These are phyloP conservation scores for Chiua virens DNA, from an alignment of 768 basidiomycete species.

Conservation along the genomic window DNA sequence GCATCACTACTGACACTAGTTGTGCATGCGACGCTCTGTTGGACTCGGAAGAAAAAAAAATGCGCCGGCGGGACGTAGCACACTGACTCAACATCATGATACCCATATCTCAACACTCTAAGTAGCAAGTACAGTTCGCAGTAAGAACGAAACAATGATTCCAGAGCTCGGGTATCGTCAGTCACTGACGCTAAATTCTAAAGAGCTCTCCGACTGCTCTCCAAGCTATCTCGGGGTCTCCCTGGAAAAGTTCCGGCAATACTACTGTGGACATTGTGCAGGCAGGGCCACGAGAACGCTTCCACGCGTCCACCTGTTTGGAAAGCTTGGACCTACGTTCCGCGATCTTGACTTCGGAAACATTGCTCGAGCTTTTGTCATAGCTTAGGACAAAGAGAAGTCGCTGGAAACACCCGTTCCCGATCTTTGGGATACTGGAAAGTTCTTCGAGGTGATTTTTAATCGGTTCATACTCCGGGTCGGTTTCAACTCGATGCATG, in stretches of 20 bases:
- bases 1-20: no score
- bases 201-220: constrained; percentile 1
- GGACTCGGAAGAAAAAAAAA: no score
- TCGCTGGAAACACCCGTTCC: not conserved
- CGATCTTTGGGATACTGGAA: not conserved
- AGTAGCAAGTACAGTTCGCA: no score
- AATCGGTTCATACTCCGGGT: constrained; percentile 9
- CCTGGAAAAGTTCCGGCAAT: constrained; percentile 6
- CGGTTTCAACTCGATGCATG: constrained; percentile 19
- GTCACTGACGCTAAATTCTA: not conserved
- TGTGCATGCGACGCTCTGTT: no score
- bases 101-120: no score
- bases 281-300: not conserved
- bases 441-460: constrained; percentile 6
- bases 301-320: not conserved
- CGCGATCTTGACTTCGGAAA: not conserved
- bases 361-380: constrained; percentile 4
- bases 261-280: not conserved
- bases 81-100: no score
- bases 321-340: not conserved
- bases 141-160: no score
- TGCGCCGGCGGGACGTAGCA: no score
- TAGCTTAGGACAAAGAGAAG: constrained; percentile 13
- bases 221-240: constrained; percentile 15
- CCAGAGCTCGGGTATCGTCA: no score